A percentile compares a stretch with the other conserved stretches of the same genome.
These are phyloP conservation scores for Phytopythium kandeliae DNA, from an alignment of 352 stramenopile species.

Conservation along the genomic window DNA sequence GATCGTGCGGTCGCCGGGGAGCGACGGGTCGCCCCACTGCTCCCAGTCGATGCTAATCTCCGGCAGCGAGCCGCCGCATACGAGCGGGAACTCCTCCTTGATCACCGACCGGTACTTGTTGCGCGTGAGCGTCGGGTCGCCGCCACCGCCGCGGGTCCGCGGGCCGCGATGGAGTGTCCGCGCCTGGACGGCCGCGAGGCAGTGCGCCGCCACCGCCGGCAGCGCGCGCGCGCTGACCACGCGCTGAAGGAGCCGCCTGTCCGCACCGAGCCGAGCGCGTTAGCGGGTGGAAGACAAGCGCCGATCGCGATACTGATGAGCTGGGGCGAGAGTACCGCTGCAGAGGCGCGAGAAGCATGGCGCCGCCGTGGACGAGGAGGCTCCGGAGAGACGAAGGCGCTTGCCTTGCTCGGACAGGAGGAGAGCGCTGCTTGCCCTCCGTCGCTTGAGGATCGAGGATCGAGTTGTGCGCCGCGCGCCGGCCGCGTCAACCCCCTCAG, in stretches of 20 bases:
- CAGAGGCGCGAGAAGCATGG: not conserved
- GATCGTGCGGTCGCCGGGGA: constrained; percentile 69
- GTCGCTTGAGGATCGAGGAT: too few species aligned
- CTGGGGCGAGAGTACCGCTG: constrained; percentile 18
- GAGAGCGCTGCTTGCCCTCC: too few species aligned
- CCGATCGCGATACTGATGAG: constrained; percentile 14
- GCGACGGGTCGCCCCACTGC: constrained; percentile 71
- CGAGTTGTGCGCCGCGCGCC: too few species aligned
- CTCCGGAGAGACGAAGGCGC: not conserved
- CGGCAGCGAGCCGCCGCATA: constrained; percentile 45
- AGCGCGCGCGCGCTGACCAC: constrained; percentile 33
- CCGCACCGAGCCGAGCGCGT: constrained; percentile 44
- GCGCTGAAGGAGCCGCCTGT: constrained; percentile 39
- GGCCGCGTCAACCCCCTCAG: too few species aligned
- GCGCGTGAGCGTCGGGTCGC: constrained; percentile 31
- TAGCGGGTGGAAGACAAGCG: constrained; percentile 60
- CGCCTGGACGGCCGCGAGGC: constrained; percentile 10
- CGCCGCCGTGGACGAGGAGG: not conserved
- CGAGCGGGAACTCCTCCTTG: constrained; percentile 52
- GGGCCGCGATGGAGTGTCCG: not conserved
- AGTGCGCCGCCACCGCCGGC: constrained; percentile 50
- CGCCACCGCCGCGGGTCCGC: not conserved
- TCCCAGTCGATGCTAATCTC: constrained; percentile 73
- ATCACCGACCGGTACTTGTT: constrained; percentile 75
- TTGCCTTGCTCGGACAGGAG: too few species aligned